phyloP scores from a whole-genome alignment of 257 asterid genomes.

The Forsythia viridissima region DNA sequence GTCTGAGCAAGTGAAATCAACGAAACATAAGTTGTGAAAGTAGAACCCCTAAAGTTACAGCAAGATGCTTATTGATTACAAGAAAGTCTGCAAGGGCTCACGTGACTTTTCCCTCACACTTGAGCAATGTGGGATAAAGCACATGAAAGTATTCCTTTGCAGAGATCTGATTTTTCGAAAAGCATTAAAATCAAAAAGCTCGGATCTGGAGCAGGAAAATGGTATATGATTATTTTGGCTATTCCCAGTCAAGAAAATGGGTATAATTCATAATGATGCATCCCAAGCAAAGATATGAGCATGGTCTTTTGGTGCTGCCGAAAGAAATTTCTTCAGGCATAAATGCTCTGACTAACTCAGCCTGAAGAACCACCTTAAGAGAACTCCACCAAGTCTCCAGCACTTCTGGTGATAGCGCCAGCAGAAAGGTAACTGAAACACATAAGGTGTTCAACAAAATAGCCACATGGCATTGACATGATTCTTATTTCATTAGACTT shows the following conservation, averaged over 20 bases:
- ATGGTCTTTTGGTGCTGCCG: background rate
- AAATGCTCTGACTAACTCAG: background rate
- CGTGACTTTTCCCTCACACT: background rate
- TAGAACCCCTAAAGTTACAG: background rate
- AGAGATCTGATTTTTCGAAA: background rate
- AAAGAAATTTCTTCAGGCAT: background rate
- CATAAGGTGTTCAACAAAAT: background rate
- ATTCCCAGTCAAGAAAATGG: no score
- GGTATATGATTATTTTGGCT: no score
- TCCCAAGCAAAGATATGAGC: background rate
- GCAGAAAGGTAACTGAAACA: background rate
- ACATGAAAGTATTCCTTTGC: background rate
- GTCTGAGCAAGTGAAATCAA: background rate
- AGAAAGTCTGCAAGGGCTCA: background rate
- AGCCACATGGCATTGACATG: background rate
- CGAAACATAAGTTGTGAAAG: background rate
- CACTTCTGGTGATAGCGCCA: background rate
- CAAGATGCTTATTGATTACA: no score
- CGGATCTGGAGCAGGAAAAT: background rate
- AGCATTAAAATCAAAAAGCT: background rate
- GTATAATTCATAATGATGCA: background rate
- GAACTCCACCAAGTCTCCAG: background rate
- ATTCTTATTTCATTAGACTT: slow-evolving; percentile 6
- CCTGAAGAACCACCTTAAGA: slow-evolving; percentile 13
- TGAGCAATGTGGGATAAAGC: background rate